These are phyloP conservation scores for Yamadazyma siamensis DNA, from an alignment of 1,139 yeast genomes.

Conservation along the genomic window DNA sequence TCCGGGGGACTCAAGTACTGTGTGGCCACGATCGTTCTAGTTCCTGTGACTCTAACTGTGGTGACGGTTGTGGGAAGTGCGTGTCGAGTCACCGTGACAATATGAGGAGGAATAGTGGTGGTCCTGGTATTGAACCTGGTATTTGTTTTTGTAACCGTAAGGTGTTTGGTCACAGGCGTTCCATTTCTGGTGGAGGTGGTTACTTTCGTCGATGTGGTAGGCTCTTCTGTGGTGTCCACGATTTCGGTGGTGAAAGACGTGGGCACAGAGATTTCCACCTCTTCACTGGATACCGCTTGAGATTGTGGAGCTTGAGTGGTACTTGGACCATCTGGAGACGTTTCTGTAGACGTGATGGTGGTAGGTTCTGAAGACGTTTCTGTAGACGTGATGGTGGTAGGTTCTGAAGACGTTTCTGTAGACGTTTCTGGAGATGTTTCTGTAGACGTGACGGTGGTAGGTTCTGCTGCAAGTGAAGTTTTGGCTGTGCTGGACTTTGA, in stretches of 20 bases:
- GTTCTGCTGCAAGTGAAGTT: too few relatives aligned
- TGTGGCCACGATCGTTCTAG: constrained; percentile 13
- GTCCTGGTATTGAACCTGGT: constrained; percentile 9
- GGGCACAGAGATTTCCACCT: too few relatives aligned
- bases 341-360: background rate
- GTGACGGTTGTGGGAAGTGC: constrained; percentile 14
- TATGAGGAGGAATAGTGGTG: constrained; percentile 7
- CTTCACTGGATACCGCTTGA: too few relatives aligned
- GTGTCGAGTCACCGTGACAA: constrained; percentile 10
- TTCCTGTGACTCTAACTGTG: constrained; percentile 12
- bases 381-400: background rate
- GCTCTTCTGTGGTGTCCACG: constrained; percentile 4
- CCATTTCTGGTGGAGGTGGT: constrained; percentile 4
- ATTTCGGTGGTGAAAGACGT: constrained; percentile 1
- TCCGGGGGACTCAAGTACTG: constrained; percentile 12
- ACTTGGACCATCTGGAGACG: too few relatives aligned
- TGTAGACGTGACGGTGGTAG: background rate
- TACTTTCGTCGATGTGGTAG: constrained; percentile 1
- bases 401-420: background rate
- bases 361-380: background rate
- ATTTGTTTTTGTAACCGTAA: constrained; percentile 6
- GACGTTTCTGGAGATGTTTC: too few relatives aligned
- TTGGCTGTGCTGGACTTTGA: too few relatives aligned
- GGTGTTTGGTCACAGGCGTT: constrained; percentile 2
- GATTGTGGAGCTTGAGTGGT: too few relatives aligned